phyloP scores from a whole-genome alignment of 1,284 basidiomycete species.

The Neolentinus lepideus region DNA sequence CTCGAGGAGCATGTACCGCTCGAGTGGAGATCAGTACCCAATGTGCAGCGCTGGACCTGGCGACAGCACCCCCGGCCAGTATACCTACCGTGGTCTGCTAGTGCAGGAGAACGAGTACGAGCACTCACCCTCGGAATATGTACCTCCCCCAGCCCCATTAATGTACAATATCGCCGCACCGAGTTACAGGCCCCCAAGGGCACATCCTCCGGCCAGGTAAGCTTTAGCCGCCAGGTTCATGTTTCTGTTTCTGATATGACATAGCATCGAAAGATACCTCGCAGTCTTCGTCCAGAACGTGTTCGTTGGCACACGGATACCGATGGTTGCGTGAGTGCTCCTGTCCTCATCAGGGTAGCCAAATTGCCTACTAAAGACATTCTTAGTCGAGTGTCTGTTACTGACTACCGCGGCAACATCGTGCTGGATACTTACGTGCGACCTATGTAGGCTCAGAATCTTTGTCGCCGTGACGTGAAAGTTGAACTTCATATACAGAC shows the following conservation, averaged over 20 bases:
- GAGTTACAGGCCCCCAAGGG: background rate
- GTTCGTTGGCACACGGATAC: constrained; percentile 31
- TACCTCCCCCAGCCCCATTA: background rate
- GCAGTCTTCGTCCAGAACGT: constrained; percentile 39
- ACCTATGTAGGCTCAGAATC: constrained; percentile 36
- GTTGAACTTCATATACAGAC: constrained; percentile 21
- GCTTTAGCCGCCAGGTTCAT: background rate
- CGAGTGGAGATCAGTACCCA: background rate
- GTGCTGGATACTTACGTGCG: constrained; percentile 46
- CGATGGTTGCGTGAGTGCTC: constrained; percentile 45
- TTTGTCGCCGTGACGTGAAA: constrained; percentile 1
- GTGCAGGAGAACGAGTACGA: background rate
- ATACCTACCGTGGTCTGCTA: background rate
- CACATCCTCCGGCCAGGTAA: constrained; percentile 18
- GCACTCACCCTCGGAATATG: background rate
- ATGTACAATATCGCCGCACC: background rate
- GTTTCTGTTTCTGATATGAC: background rate
- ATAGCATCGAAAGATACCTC: constrained; percentile 29
- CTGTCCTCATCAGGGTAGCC: constrained; percentile 6
- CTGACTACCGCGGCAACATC: constrained; percentile 42
- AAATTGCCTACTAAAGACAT: constrained; percentile 3
- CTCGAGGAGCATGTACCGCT: background rate
- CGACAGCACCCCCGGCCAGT: background rate
- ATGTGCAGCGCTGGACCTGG: background rate
- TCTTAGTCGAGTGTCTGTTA: constrained; percentile 27